phyloP scores from a whole-genome alignment of 192 early-diverging fungal species.

The Rhizoclosmatium globosum region DNA sequence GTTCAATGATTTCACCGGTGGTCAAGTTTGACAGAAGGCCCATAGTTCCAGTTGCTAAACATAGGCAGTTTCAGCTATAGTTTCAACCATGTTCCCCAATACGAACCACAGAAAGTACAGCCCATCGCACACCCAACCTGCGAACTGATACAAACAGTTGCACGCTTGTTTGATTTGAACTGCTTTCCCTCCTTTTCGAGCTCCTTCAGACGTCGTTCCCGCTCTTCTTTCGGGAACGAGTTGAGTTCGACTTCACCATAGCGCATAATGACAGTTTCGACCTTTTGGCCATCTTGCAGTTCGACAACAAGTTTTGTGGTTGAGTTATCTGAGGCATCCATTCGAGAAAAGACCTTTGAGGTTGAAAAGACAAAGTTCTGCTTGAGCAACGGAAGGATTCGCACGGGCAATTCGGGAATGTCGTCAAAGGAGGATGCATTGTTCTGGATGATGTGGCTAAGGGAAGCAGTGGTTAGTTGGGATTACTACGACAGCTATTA shows the following conservation, averaged over 20 bases:
- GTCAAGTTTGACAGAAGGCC: constrained; percentile 59
- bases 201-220: constrained; percentile 43
- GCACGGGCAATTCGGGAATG: constrained; percentile 55
- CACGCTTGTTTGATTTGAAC: constrained; percentile 58
- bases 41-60: constrained; percentile 62
- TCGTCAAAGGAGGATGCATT: constrained; percentile 33
- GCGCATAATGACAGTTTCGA: constrained; percentile 67
- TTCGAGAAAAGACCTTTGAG: constrained; percentile 50
- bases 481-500: constrained; percentile 32
- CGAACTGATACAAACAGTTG: constrained; percentile 61
- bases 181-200: constrained; percentile 37
- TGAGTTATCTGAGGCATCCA: constrained; percentile 55
- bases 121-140: constrained; percentile 68
- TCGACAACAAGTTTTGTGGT: constrained; percentile 66
- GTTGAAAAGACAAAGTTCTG: constrained; percentile 55
- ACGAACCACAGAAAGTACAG: constrained; percentile 62
- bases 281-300: constrained; percentile 64
- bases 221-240: constrained; percentile 54
- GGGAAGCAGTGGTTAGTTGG: constrained; percentile 38
- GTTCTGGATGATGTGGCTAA: constrained; percentile 50
- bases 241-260: constrained; percentile 59
- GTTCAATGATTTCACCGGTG: constrained; percentile 64
- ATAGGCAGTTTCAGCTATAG: background rate
- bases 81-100: background rate
- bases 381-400: constrained; percentile 48